Percentiles rank a stretch among this genome's conserved stretches.
Evolutionary conservation across 2,329 filamentous ascomycete genomes (phyloP).

Genomic region (Epichloe bromicola): DNA sequence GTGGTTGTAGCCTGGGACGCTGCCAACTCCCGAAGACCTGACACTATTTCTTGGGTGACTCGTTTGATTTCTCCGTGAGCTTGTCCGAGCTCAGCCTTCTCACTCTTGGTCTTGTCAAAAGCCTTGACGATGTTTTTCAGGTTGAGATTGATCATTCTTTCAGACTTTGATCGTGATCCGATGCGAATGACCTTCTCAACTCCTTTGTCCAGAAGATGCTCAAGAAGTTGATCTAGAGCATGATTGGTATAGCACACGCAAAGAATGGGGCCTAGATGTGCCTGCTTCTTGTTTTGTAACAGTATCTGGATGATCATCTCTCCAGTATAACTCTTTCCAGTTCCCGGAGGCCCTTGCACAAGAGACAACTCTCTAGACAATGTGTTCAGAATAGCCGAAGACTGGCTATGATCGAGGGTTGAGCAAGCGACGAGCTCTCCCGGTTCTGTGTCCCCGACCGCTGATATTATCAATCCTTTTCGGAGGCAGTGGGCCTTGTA

Average conservation of each 20-base stretch:
- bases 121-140: slow-evolving; percentile 26
- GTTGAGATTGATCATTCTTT: slow-evolving; percentile 35
- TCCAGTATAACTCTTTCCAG: slow-evolving; percentile 52
- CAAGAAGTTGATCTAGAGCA: slow-evolving; percentile 43
- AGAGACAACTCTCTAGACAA: slow-evolving; percentile 40
- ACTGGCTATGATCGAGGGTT: slow-evolving; percentile 39
- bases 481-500: slow-evolving; percentile 30
- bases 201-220: slow-evolving; percentile 39
- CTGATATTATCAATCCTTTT: slow-evolving; percentile 12
- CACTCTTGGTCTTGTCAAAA: slow-evolving; percentile 23
- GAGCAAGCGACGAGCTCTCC: slow-evolving; percentile 21
- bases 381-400: slow-evolving; percentile 37
- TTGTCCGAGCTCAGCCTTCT: slow-evolving; percentile 19
- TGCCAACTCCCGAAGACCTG: neutral
- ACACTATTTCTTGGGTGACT: neutral
- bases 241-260: slow-evolving; percentile 38
- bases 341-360: slow-evolving; percentile 59
- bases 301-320: slow-evolving; percentile 44
- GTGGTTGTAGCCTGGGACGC: neutral
- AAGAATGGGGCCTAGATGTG: slow-evolving; percentile 37
- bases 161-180: slow-evolving; percentile 43
- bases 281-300: slow-evolving; percentile 26
- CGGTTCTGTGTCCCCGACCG: slow-evolving; percentile 8
- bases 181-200: slow-evolving; percentile 45
- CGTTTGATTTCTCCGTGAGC: neutral